Evolutionary conservation across 495 filamentous ascomycete genomes (phyloP), one percentile per base, ranked within the genome.

Genomic region (Umbilicaria muhlenbergii): DNA sequence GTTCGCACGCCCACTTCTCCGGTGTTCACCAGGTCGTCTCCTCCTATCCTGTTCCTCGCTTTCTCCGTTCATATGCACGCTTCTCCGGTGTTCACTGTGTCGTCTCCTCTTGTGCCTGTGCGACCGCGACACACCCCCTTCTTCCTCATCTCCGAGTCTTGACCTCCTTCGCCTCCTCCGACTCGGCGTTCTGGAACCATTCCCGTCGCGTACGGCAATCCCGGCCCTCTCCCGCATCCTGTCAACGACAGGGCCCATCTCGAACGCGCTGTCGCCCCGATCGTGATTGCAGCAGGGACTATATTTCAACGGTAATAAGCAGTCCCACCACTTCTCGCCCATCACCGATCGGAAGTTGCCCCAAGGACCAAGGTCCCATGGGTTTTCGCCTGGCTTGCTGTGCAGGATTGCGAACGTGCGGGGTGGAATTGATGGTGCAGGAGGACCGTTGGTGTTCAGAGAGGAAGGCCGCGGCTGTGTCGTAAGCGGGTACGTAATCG

Each of bases 371-470:
- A 88, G 60, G 49, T 83, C 74, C 72, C 81, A 93, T 1, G 83
- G 84, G 48, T 91, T 89, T 37, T 86, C 78, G 15, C 85, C 84
- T 3, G 70, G 73, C 11, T 70, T 63, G 10, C 80, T 88, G 45
- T 69, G 69, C 5, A 89, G 71, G 34, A 93, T 77, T 33, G 80
- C 83, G 51, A 88, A 92, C 5, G 77, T 80, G 33, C 80, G 73
- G 2, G 64, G 38, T 8, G 13, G 31, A 8, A 16, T 32, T 32
- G 52, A 33, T 17, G 53, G 40, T 28, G 50, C 38, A 6, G 50
- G 40, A 32, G 51, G 44, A 11, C 45, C 33, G 35, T 46, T 12
- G 11, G 39, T 13, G 12, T 34, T 32, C n/a, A 18, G 6, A 11
- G 38, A 12, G 13, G 10, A 4, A 18, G 11, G 39, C 18, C 28